These are phyloP conservation scores for Teratosphaeriaceae sp. DNA, from an alignment of 2,329 filamentous ascomycete species.

Conservation along the genomic window DNA sequence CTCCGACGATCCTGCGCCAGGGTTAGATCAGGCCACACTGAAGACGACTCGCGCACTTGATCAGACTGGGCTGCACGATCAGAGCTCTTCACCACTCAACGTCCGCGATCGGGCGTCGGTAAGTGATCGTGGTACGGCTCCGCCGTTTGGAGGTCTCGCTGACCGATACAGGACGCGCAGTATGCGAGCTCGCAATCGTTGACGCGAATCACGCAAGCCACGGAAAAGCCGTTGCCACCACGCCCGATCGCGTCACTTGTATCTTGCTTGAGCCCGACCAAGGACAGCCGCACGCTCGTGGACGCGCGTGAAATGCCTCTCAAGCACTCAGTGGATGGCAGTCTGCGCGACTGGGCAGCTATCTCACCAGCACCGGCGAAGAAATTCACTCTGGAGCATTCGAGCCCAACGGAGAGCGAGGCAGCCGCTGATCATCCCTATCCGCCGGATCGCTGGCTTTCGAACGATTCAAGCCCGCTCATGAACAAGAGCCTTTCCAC, in stretches of 20 bases:
- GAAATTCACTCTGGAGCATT: background rate
- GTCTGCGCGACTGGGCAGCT: constrained; percentile 16
- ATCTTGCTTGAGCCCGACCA: constrained; percentile 27
- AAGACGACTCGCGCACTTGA: too few species aligned
- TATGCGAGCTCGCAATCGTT: background rate
- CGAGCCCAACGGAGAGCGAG: background rate
- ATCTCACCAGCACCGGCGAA: constrained; percentile 13
- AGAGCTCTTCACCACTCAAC: too few species aligned
- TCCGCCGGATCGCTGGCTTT: background rate
- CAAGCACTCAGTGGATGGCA: constrained; percentile 9
- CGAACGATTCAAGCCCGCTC: background rate
- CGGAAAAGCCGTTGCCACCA: constrained; percentile 35
- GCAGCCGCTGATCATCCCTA: background rate
- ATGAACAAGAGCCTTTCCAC: background rate
- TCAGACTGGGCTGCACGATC: too few species aligned
- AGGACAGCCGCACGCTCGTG: constrained; percentile 32
- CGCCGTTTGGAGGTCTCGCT: background rate
- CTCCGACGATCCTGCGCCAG: background rate
- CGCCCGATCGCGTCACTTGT: constrained; percentile 30
- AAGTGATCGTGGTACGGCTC: background rate
- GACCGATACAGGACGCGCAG: background rate
- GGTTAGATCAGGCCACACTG: too few species aligned
- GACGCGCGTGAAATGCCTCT: constrained; percentile 32
- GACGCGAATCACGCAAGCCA: background rate
- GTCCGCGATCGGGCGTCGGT: too few species aligned